Evolutionary conservation across 140 eudicot species (phyloP).

Genomic region (Erigeron philadelphicus): DNA sequence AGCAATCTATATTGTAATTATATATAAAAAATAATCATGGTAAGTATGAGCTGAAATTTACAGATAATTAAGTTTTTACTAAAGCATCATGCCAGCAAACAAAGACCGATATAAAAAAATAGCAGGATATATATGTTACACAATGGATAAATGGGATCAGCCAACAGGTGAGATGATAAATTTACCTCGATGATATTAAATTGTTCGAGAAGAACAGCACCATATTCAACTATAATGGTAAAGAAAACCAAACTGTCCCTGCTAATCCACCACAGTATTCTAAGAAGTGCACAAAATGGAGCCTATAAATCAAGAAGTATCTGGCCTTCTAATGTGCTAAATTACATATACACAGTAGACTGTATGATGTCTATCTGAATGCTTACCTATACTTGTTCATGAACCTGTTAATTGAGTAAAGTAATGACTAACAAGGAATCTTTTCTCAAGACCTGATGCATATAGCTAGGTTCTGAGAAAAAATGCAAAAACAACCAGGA

Average conservation of each 20-base stretch:
- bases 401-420: not conserved
- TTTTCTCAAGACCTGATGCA: not conserved
- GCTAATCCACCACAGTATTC: too few species aligned
- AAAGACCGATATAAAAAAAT: too few species aligned
- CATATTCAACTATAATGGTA: too few species aligned
- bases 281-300: not conserved
- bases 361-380: not conserved
- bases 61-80: too few species aligned
- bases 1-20: not conserved
- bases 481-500: too few species aligned
- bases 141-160: too few species aligned
- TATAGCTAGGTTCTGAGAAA: not conserved
- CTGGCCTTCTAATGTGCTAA: not conserved
- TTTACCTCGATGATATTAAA: too few species aligned
- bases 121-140: too few species aligned
- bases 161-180: too few species aligned
- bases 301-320: not conserved
- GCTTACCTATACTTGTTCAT: constrained; percentile 8
- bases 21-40: not conserved
- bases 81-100: too few species aligned
- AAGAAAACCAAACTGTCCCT: too few species aligned
- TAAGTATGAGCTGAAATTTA: not conserved
- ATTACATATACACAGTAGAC: not conserved
- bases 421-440: not conserved
- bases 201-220: too few species aligned